phyloP scores from a whole-genome alignment of 306 rosid species.

The Canavalia gladiata region DNA sequence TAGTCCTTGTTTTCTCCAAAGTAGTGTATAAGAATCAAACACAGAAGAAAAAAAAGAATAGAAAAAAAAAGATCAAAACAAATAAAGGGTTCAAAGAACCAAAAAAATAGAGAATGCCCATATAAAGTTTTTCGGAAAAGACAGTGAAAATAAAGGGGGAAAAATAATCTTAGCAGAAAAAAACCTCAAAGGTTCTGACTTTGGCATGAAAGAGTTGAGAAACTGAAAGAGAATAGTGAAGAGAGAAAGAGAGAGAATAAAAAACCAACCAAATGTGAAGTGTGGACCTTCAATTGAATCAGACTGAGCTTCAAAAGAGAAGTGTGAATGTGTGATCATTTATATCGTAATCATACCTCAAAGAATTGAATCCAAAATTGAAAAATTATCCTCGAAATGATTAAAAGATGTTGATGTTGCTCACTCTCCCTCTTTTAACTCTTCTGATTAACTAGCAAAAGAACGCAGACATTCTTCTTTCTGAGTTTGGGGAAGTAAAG shows the following conservation, averaged over 20 bases:
- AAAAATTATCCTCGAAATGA: neutral
- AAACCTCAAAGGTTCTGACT: neutral
- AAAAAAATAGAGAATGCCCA: slow-evolving; percentile 1
- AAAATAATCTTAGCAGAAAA: neutral
- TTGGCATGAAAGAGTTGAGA: neutral
- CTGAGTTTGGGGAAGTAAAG: neutral
- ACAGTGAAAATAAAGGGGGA: neutral
- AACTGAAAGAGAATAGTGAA: neutral
- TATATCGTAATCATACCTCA: slow-evolving; percentile 7
- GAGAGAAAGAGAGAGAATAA: neutral
- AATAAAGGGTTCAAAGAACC: neutral
- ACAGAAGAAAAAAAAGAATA: neutral
- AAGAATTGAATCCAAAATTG: slow-evolving; percentile 22
- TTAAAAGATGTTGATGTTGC: neutral
- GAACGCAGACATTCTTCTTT: neutral
- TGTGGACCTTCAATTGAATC: neutral
- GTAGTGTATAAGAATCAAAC: too few relatives aligned
- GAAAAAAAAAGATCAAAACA: neutral
- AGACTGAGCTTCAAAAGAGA: neutral
- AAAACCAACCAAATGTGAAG: neutral
- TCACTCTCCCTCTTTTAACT: neutral
- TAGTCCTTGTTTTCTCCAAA: neutral
- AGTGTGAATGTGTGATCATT: slow-evolving; percentile 14
- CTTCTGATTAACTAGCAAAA: neutral
- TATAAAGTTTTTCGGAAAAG: neutral